These are phyloP conservation scores for Planoprotostelium fungivorum DNA, from an alignment of 78 protist genomes.

Conservation along the genomic window DNA sequence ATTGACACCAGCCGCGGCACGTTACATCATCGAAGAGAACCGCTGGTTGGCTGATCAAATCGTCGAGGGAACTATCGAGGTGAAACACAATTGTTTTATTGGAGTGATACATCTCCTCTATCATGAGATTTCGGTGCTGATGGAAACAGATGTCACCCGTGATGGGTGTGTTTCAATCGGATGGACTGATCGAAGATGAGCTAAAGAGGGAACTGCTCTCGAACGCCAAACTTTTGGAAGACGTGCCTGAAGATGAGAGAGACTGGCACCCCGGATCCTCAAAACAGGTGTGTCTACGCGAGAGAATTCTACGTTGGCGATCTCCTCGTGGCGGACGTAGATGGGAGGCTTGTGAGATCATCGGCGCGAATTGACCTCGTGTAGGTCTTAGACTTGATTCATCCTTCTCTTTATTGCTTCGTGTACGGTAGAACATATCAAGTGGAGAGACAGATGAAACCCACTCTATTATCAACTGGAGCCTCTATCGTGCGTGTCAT, in stretches of 20 bases:
- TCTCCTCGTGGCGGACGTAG: too few relatives aligned
- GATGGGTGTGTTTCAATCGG: neutral
- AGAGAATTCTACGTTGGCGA: neutral
- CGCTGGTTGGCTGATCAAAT: neutral
- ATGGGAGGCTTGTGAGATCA: too few relatives aligned
- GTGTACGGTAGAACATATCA: neutral
- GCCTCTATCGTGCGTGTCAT: neutral
- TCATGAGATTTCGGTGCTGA: neutral
- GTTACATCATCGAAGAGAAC: neutral
- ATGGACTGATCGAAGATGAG: neutral
- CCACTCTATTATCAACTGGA: neutral
- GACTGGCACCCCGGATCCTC: constrained; percentile 8
- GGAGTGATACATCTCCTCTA: neutral
- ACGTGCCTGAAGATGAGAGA: neutral
- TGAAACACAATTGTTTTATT: neutral
- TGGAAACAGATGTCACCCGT: neutral
- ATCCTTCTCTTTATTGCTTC: constrained; percentile 27
- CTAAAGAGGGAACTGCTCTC: neutral
- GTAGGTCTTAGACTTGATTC: constrained; percentile 21
- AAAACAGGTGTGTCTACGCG: neutral
- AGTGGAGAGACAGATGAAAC: neutral
- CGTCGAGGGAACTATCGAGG: neutral
- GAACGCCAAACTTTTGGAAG: neutral
- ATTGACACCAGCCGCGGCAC: neutral
- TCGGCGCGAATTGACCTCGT: neutral